Evolutionary conservation across 1,139 yeast species (phyloP).

Genomic region (Hemisphaericaspora xylanilytica): DNA sequence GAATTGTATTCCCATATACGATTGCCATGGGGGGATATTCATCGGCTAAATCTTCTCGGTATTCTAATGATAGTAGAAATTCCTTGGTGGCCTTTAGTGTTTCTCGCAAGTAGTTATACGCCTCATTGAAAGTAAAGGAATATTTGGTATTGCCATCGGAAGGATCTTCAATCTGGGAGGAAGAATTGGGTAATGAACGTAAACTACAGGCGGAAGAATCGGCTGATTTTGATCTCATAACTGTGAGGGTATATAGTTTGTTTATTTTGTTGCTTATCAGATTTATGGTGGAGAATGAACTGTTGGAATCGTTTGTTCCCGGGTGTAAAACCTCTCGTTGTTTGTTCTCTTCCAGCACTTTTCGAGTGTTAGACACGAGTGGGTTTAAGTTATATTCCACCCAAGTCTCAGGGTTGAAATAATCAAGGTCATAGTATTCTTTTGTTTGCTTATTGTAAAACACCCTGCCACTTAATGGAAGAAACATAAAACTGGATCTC

Average conservation of each 20-base stretch:
- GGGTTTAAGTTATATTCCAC: slow-evolving; percentile 73
- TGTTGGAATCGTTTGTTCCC: slow-evolving; percentile 6
- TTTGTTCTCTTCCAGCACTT: slow-evolving; percentile 8
- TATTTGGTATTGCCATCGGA: slow-evolving; percentile 13
- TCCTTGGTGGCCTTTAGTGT: slow-evolving; percentile 60
- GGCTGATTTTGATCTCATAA: not conserved
- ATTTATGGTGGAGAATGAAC: slow-evolving; percentile 23
- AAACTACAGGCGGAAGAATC: slow-evolving; percentile 4
- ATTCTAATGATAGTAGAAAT: slow-evolving; percentile 58
- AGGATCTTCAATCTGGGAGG: slow-evolving; percentile 5
- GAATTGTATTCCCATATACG: slow-evolving; percentile 76
- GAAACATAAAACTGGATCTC: slow-evolving; percentile 77
- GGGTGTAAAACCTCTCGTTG: slow-evolving; percentile 1
- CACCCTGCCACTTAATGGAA: slow-evolving; percentile 73
- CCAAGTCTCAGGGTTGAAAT: slow-evolving; percentile 80
- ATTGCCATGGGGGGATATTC: slow-evolving; percentile 80
- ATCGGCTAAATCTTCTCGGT: slow-evolving; percentile 41
- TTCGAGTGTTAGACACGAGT: slow-evolving; percentile 53
- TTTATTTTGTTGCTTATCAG: slow-evolving; percentile 9
- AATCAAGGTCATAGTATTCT: slow-evolving; percentile 65
- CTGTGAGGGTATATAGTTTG: slow-evolving; percentile 8
- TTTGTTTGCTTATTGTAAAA: slow-evolving; percentile 61
- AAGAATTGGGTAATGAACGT: slow-evolving; percentile 1
- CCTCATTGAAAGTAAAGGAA: slow-evolving; percentile 52
- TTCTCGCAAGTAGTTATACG: slow-evolving; percentile 60